Percentiles rank a stretch among this genome's conserved stretches.
These are phyloP conservation scores for Cucurbita moschata DNA, from an alignment of 306 rosid species.

Conservation along the genomic window DNA sequence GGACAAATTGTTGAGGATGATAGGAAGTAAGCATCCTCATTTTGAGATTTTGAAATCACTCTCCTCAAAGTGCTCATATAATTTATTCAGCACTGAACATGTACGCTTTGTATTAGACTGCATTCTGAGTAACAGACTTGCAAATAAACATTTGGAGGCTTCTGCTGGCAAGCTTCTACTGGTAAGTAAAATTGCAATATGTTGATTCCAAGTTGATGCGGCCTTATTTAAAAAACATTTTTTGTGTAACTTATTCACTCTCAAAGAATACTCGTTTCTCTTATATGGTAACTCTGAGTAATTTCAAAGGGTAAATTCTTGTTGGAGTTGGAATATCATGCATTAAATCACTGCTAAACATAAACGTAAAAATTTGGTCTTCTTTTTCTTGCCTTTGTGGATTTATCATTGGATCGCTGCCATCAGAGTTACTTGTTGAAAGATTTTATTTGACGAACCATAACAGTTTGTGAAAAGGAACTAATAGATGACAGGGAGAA, in stretches of 20 bases:
- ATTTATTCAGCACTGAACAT: conserved; percentile 65
- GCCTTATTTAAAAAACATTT: neutral
- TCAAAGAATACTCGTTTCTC: neutral
- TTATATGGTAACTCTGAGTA: neutral
- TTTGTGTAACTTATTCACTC: neutral
- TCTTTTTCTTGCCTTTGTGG: neutral
- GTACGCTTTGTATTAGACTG: conserved; percentile 36
- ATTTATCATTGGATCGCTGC: neutral
- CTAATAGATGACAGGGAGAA: neutral
- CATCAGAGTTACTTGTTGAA: neutral
- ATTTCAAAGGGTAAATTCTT: neutral
- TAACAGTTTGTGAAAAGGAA: neutral
- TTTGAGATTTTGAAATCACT: conserved; percentile 54
- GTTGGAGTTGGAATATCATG: neutral
- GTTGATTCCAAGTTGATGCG: neutral
- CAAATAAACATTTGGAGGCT: conserved; percentile 34
- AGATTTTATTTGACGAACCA: neutral
- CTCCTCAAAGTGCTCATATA: conserved; percentile 65
- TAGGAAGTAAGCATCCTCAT: conserved; percentile 39
- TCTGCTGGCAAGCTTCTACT: conserved; percentile 56
- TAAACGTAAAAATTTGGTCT: neutral
- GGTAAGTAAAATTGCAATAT: conserved; percentile 34
- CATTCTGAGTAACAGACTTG: conserved; percentile 25
- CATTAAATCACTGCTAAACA: neutral
- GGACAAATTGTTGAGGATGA: conserved; percentile 49